Evolutionary conservation across 176 grass and related monocot species (phyloP), one percentile per base, ranked within the genome.

Genomic region (Oryza glumipatula): DNA sequence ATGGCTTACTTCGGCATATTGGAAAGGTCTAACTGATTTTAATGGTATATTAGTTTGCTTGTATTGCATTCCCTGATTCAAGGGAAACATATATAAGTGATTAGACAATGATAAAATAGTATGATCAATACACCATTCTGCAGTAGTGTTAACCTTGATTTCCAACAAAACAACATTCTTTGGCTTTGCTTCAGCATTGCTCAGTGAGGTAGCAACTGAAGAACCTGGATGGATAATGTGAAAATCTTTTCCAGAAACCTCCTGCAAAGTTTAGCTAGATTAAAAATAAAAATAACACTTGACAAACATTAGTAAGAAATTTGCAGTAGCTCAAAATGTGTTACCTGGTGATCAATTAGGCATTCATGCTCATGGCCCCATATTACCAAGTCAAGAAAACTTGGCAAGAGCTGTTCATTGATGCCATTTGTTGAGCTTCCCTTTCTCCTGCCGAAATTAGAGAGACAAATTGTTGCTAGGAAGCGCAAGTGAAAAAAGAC

Each of bases 281-380:
- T 65, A 49, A 89, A 26, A 70, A 70, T 13, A 35, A 26, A 63
- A 47, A 52, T 9, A 58, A 21, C 1, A 58, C 54, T 58, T 9
- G 1, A 58, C 19, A 46, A 54, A 72, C 11, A 67, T 39, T 17
- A n/a, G 21, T 24, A 46, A 22, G 15, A 22, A 76, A 45, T 39
- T 15, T 82, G 24, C 9, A 74, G 67, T 9, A 47, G 7, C 4
- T 79, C 46, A 41, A 41, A 9, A 73, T 73, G 43, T 30, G 64
- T 86, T 90, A 94, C 96, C 81, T 95, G 81, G 11, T 93, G 91
- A 86, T 98, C 91, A 81, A 84, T 84, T 9, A 94, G 81, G 65
- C 93, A 95, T 84, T 92, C 93, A 88, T 95, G 96, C 72, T 98
- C 96, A 72, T 98, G 96, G 12, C 91, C 91, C 93, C 96, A 98